These are phyloP conservation scores for Aeschynomene evenia DNA, from an alignment of 306 rosid genomes.

Conservation along the genomic window DNA sequence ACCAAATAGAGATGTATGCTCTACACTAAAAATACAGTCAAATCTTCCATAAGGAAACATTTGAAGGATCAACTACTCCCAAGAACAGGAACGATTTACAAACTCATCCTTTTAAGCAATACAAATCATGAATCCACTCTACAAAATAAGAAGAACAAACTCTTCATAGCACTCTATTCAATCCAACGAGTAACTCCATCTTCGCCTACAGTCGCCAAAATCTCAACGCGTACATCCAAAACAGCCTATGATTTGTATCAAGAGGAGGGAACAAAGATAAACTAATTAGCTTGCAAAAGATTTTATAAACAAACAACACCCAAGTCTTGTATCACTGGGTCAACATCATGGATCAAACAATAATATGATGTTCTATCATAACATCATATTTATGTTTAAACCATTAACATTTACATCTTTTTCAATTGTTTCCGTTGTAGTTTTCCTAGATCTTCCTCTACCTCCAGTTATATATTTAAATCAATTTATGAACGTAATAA, in stretches of 20 bases:
- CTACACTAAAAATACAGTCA: constrained; percentile 35
- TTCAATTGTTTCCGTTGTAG: no score
- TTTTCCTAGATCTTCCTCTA: no score
- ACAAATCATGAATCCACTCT: constrained; percentile 40
- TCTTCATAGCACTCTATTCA: constrained; percentile 43
- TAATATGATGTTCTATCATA: no score
- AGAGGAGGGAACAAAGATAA: constrained; percentile 16
- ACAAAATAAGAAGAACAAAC: constrained; percentile 17
- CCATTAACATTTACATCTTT: no score
- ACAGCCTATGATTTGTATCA: constrained; percentile 65
- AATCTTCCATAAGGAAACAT: constrained; percentile 25
- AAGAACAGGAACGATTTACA: constrained; percentile 41
- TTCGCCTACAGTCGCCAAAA: constrained; percentile 78
- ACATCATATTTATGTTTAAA: no score
- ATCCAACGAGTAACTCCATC: constrained; percentile 97
- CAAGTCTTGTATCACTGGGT: no score
- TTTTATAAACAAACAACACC: no score
- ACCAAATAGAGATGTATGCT: constrained; percentile 10
- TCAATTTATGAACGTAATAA: neutral
- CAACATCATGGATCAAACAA: no score
- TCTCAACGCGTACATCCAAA: constrained; percentile 77
- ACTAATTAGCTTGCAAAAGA: constrained; percentile 2
- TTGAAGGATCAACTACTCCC: constrained; percentile 11
- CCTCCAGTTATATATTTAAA: no score
- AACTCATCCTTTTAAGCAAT: constrained; percentile 38